Evolutionary conservation across 73 alveolate genomes (phyloP).

Genomic region (Tetrahymena borealis): DNA sequence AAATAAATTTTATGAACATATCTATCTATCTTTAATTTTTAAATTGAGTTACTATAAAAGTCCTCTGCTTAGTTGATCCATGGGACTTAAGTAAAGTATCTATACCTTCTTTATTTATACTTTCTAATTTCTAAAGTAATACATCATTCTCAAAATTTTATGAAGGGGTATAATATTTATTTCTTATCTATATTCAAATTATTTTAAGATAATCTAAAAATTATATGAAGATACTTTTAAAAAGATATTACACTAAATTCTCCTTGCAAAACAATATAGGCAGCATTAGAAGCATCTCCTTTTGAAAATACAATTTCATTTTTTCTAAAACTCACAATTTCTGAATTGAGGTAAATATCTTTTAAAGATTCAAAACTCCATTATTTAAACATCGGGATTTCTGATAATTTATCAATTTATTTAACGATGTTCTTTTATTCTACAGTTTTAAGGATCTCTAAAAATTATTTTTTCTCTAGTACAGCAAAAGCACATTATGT

Average conservation of each 20-base stretch:
- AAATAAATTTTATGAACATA: background rate
- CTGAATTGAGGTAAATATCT: background rate
- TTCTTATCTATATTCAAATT: background rate
- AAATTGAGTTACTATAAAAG: background rate
- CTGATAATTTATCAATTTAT: background rate
- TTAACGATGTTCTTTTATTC: conserved; percentile 10
- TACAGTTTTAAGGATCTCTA: conserved; percentile 25
- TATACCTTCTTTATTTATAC: background rate
- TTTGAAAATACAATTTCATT: background rate
- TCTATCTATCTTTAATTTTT: background rate
- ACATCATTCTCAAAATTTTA: background rate
- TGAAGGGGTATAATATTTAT: background rate
- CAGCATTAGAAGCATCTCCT: background rate
- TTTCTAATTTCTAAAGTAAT: background rate
- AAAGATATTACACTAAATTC: background rate
- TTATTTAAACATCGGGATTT: background rate
- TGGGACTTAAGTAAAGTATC: background rate
- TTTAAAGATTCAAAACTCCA: background rate
- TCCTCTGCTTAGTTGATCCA: background rate
- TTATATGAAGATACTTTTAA: background rate
- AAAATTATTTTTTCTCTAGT: conserved; percentile 39
- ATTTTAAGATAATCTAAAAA: background rate
- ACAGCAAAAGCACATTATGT: conserved; percentile 40
- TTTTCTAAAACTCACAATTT: background rate
- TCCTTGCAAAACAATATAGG: background rate